Evolutionary conservation across 495 filamentous ascomycete genomes (phyloP).

Genomic region (Penicillium longicatenatum): DNA sequence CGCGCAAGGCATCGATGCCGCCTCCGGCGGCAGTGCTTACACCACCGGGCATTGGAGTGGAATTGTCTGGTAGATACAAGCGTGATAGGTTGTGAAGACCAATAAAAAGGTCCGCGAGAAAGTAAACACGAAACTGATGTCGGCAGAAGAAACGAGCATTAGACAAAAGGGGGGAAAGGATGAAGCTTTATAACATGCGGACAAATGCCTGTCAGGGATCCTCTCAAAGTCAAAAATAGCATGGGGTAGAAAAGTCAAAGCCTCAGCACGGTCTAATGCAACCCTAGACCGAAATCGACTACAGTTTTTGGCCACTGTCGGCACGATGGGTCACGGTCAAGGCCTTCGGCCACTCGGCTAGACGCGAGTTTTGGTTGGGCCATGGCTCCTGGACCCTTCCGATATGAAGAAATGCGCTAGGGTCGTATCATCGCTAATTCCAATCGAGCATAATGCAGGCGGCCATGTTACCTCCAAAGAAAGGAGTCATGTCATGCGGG

Average conservation of each 20-base stretch:
- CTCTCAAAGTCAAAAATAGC: constrained; percentile 6
- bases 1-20: constrained; percentile 25
- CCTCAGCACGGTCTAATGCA: constrained; percentile 6
- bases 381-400: constrained; percentile 6
- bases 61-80: constrained; percentile 15
- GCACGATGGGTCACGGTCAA: constrained; percentile 5
- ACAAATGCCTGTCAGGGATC: background rate
- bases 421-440: constrained; percentile 12
- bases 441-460: constrained; percentile 7
- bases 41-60: constrained; percentile 23
- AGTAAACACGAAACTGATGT: background rate
- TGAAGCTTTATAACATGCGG: constrained; percentile 19
- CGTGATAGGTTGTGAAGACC: background rate
- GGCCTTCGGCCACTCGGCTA: constrained; percentile 2
- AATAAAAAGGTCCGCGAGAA: background rate
- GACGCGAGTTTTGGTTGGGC: background rate
- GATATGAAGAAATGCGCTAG: background rate
- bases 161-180: constrained; percentile 2
- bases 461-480: constrained; percentile 7
- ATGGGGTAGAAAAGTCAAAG: background rate
- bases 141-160: background rate
- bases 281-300: constrained; percentile 3
- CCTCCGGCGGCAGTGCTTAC: background rate
- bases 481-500: constrained; percentile 8
- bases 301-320: constrained; percentile 14